These are phyloP conservation scores for Blastobotrys aristatus DNA, from an alignment of 1,139 yeast species.

Conservation along the genomic window DNA sequence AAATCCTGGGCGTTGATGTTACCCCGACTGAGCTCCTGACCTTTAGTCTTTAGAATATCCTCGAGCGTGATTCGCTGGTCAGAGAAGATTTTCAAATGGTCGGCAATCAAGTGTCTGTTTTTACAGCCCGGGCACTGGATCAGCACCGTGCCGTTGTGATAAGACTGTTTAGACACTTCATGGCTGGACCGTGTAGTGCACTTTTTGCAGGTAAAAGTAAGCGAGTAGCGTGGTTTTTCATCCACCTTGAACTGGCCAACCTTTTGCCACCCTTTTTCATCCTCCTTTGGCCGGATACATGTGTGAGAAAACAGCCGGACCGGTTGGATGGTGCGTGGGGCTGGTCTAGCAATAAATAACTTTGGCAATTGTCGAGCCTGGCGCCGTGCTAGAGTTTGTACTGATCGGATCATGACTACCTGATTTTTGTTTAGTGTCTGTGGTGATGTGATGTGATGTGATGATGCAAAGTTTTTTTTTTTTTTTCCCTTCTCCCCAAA, in stretches of 20 bases:
- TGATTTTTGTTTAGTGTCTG: too few relatives aligned
- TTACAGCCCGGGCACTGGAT: slow-evolving; percentile 92
- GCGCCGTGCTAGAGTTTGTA: slow-evolving; percentile 1
- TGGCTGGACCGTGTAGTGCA: slow-evolving; percentile 84
- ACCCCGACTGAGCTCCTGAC: slow-evolving; percentile 60
- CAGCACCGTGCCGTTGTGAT: slow-evolving; percentile 77
- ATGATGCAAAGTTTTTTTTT: background rate
- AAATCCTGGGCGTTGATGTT: slow-evolving; percentile 20
- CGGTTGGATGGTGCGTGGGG: background rate
- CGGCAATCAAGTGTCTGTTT: slow-evolving; percentile 86
- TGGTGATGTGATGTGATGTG: background rate
- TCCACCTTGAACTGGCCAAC: slow-evolving; percentile 15
- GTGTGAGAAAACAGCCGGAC: background rate
- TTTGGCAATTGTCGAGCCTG: background rate
- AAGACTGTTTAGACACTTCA: slow-evolving; percentile 85
- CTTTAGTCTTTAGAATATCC: slow-evolving; percentile 71
- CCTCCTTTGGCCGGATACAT: background rate
- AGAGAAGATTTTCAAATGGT: slow-evolving; percentile 78
- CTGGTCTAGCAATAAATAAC: background rate
- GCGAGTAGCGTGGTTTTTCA: slow-evolving; percentile 67
- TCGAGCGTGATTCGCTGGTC: slow-evolving; percentile 71
- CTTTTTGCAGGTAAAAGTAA: slow-evolving; percentile 89
- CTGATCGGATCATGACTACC: slow-evolving; percentile 4
- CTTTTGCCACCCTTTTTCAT: slow-evolving; percentile 13
- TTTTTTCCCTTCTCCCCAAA: background rate